phyloP scores from a whole-genome alignment of 306 rosid genomes.

The Vicia faba region DNA sequence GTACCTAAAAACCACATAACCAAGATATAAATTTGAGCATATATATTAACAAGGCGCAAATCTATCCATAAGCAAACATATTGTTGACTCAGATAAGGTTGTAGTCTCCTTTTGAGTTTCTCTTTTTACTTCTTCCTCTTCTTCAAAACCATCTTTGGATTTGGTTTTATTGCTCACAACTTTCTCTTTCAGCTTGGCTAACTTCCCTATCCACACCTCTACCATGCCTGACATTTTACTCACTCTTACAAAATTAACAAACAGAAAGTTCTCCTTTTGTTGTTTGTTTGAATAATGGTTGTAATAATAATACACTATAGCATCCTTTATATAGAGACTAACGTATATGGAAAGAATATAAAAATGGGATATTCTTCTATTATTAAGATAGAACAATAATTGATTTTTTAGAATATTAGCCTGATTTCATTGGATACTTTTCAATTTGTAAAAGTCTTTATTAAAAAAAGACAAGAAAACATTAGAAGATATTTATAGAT shows the following conservation, averaged over 20 bases:
- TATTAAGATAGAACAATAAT: too few relatives aligned
- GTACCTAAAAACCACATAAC: neutral
- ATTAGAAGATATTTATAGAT: too few relatives aligned
- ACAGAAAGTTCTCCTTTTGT: too few relatives aligned
- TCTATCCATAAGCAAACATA: conserved; percentile 82
- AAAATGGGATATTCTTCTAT: conserved; percentile 37
- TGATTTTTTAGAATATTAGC: too few relatives aligned
- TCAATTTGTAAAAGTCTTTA: too few relatives aligned
- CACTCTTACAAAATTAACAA: neutral
- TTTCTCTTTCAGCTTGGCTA: conserved; percentile 59
- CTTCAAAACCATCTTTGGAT: conserved; percentile 35
- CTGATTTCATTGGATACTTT: too few relatives aligned
- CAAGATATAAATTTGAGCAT: neutral
- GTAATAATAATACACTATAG: neutral
- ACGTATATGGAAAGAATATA: conserved; percentile 4
- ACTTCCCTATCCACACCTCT: conserved; percentile 63
- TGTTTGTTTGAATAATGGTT: neutral
- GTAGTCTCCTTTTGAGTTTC: conserved; percentile 31
- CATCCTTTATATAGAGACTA: conserved; percentile 35
- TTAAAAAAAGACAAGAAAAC: too few relatives aligned
- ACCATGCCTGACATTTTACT: conserved; percentile 60
- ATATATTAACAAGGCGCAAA: conserved; percentile 63
- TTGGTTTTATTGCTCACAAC: conserved; percentile 36
- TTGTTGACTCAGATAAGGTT: conserved; percentile 60
- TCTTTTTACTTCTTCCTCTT: conserved; percentile 7